Evolutionary conservation across 352 stramenopile genomes (phyloP).

Genomic region (Plasmopara viticola): DNA sequence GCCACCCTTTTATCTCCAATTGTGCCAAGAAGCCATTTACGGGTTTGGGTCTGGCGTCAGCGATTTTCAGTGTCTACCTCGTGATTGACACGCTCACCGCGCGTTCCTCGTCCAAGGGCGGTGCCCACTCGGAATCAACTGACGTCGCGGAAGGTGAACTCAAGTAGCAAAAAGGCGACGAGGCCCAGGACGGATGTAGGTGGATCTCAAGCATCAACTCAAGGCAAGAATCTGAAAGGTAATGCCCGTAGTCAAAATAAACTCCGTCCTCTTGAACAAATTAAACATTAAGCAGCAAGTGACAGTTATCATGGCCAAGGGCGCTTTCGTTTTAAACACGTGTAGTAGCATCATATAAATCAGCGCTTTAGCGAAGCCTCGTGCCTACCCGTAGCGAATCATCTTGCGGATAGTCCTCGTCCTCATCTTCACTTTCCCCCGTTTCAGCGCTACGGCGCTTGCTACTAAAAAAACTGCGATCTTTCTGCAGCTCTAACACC

Average conservation of each 20-base stretch:
- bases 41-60: constrained; percentile 61
- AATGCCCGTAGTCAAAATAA: too few species aligned
- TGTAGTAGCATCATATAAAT: too few species aligned
- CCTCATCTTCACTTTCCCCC: constrained; percentile 24
- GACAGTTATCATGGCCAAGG: neutral
- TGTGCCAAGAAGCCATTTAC: constrained; percentile 85
- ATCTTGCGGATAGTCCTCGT: constrained; percentile 29
- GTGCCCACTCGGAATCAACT: constrained; percentile 26
- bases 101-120: constrained; percentile 30
- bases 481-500: constrained; percentile 57
- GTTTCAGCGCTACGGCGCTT: constrained; percentile 25
- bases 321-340: constrained; percentile 5
- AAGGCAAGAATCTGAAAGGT: neutral
- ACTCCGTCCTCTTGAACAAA: too few species aligned
- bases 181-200: constrained; percentile 16
- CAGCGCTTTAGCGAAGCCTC: neutral
- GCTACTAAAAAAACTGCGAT: constrained; percentile 20
- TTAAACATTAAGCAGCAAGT: neutral
- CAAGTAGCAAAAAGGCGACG: constrained; percentile 46
- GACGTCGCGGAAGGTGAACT: constrained; percentile 40
- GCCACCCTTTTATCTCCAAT: constrained; percentile 79
- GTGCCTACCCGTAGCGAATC: constrained; percentile 2
- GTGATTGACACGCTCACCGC: constrained; percentile 55
- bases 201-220: constrained; percentile 4
- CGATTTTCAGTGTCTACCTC: constrained; percentile 77